A percentile compares a stretch with the other conserved stretches of the same genome.
phyloP scores from a whole-genome alignment of 352 stramenopile species.

The Pythium dissotocum region DNA sequence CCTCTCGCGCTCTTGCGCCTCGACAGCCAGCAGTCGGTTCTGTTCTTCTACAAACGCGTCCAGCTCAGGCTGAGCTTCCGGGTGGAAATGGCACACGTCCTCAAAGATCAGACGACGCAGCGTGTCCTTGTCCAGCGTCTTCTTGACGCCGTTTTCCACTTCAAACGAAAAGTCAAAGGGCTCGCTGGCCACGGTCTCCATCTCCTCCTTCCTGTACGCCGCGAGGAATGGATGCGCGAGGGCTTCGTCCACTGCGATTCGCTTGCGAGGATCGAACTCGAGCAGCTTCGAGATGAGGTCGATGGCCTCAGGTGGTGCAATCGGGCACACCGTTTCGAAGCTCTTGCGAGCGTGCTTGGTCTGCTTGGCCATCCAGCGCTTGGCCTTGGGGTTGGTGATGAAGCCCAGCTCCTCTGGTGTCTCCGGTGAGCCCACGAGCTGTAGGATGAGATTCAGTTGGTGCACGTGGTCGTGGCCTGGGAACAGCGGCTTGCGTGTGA shows the following conservation, averaged over 20 bases:
- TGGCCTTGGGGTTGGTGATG: conserved; percentile 82
- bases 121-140: conserved; percentile 75
- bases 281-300: conserved; percentile 89
- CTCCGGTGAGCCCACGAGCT: conserved; percentile 65
- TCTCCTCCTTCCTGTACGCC: conserved; percentile 52
- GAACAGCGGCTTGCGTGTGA: conserved; percentile 84
- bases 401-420: conserved; percentile 66
- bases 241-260: conserved; percentile 70
- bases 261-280: conserved; percentile 86
- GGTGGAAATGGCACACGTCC: conserved; percentile 85
- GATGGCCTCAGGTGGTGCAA: conserved; percentile 57
- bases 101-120: conserved; percentile 83
- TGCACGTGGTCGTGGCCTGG: conserved; percentile 85
- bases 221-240: conserved; percentile 80
- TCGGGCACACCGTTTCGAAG: conserved; percentile 52
- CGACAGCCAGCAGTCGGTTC: conserved; percentile 34
- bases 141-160: conserved; percentile 40
- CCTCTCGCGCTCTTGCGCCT: conserved; percentile 28
- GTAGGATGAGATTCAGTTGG: conserved; percentile 88
- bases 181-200: conserved; percentile 38
- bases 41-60: conserved; percentile 52
- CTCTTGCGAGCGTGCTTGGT: conserved; percentile 57
- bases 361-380: conserved; percentile 80
- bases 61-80: conserved; percentile 63
- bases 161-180: conserved; percentile 88